These are phyloP conservation scores for Solanum hybrid DNA, from an alignment of 305 asterid genomes.

Conservation along the genomic window DNA sequence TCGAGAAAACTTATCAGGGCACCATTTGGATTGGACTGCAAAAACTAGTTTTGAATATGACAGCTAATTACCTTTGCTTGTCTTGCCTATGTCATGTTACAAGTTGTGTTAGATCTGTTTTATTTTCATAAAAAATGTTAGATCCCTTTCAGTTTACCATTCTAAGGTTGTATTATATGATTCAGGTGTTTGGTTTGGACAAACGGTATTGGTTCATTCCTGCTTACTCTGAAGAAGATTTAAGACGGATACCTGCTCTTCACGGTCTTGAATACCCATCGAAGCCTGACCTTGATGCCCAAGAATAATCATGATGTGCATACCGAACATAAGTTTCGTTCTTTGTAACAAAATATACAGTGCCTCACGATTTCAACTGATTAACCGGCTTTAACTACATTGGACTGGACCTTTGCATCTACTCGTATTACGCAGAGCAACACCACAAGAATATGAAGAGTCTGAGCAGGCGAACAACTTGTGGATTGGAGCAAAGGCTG, in stretches of 20 bases:
- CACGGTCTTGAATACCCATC: conserved; percentile 94
- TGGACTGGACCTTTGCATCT: neutral
- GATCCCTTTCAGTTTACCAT: neutral
- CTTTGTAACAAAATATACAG: neutral
- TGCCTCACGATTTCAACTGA: neutral
- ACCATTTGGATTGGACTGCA: neutral
- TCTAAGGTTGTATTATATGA: neutral
- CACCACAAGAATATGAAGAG: neutral
- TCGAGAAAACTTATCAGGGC: neutral
- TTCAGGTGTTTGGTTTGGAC: conserved; percentile 85
- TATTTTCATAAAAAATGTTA: neutral
- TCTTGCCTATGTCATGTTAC: neutral
- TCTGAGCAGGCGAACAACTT: neutral
- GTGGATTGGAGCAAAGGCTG: neutral
- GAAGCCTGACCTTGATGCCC: conserved; percentile 65
- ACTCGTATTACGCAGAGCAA: neutral
- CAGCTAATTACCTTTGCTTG: neutral
- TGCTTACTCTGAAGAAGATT: conserved; percentile 79
- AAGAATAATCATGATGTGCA: conserved; percentile 40
- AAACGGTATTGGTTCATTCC: conserved; percentile 86
- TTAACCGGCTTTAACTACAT: neutral
- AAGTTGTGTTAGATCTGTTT: neutral
- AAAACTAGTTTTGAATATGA: neutral
- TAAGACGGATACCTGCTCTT: conserved; percentile 82
- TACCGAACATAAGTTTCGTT: neutral